Percentiles rank a stretch among this genome's conserved stretches.
Evolutionary conservation across 208 protist species (phyloP).

Genomic region (Leishmania guyanensis): DNA sequence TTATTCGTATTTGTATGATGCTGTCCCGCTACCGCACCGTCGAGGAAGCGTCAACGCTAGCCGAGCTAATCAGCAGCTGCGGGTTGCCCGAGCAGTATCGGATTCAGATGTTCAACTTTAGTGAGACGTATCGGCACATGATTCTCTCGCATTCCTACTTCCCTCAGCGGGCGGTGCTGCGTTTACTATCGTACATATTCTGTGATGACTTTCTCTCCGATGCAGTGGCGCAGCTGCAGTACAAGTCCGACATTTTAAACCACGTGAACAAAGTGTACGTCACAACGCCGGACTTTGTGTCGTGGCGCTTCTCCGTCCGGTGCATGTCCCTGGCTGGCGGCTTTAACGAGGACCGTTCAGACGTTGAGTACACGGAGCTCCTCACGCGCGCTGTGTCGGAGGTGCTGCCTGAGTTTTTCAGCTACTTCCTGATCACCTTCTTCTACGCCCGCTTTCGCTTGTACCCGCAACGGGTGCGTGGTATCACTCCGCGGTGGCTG

Average conservation of each 20-base stretch:
- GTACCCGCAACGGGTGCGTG: constrained; percentile 72
- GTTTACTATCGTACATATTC: constrained; percentile 86
- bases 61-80: constrained; percentile 85
- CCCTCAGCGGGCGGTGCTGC: constrained; percentile 77
- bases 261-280: constrained; percentile 88
- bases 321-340: constrained; percentile 86
- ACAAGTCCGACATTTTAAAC: constrained; percentile 89
- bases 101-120: constrained; percentile 88
- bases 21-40: constrained; percentile 73
- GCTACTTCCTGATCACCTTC: constrained; percentile 79
- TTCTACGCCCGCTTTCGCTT: constrained; percentile 84
- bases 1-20: constrained; percentile 85
- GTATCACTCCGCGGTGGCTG: constrained; percentile 81
- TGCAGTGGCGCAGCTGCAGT: constrained; percentile 87
- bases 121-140: constrained; percentile 89
- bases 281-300: constrained; percentile 84
- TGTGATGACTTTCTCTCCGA: constrained; percentile 86
- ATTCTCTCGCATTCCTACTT: constrained; percentile 88
- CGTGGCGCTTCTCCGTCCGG: constrained; percentile 90
- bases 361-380: constrained; percentile 88
- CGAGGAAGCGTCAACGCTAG: constrained; percentile 72
- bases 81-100: constrained; percentile 84
- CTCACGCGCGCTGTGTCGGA: constrained; percentile 68
- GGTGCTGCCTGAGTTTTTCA: constrained; percentile 78
- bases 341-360: constrained; percentile 83